Conservation (phyloP, 2,329 filamentous ascomycete species). For the Neonectria faginata region DNA sequence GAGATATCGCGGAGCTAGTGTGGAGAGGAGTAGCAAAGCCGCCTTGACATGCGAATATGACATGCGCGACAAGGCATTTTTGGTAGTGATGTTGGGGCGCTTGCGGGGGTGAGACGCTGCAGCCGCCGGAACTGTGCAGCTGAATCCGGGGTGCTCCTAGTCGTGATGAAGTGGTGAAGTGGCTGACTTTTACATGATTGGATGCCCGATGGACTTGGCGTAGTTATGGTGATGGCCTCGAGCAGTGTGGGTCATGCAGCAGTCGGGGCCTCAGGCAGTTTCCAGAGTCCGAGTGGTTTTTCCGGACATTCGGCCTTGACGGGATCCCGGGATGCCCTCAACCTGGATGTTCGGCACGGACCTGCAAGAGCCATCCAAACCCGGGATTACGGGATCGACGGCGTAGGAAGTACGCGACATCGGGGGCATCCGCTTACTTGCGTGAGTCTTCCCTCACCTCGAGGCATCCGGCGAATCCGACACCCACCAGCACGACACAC, state of each 20-base stretch:
- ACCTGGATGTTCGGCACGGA: not conserved
- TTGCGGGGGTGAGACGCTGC: not conserved
- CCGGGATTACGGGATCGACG: not conserved
- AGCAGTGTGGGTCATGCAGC: not conserved
- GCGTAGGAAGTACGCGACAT: not conserved
- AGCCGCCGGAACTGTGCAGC: not conserved
- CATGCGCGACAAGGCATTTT: not conserved
- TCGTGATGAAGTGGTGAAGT: not conserved
- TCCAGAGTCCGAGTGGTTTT: not conserved
- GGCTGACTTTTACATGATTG: not conserved
- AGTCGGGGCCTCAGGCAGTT: not conserved
- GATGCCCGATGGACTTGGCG: too few species aligned
- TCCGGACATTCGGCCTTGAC: not conserved
- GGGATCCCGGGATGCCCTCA: not conserved
- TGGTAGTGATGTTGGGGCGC: not conserved
- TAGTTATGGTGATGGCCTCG: not conserved
- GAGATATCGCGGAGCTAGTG: not conserved
- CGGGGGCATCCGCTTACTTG: not conserved
- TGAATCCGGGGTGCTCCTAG: not conserved
- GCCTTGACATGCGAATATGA: not conserved
- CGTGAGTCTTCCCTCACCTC: not conserved
- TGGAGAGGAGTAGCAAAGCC: not conserved
- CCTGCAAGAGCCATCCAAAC: not conserved
- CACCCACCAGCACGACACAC: not conserved
- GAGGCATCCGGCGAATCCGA: not conserved